phyloP scores from a whole-genome alignment of 805 yeast genomes.

The Ogataea glucozyma region DNA sequence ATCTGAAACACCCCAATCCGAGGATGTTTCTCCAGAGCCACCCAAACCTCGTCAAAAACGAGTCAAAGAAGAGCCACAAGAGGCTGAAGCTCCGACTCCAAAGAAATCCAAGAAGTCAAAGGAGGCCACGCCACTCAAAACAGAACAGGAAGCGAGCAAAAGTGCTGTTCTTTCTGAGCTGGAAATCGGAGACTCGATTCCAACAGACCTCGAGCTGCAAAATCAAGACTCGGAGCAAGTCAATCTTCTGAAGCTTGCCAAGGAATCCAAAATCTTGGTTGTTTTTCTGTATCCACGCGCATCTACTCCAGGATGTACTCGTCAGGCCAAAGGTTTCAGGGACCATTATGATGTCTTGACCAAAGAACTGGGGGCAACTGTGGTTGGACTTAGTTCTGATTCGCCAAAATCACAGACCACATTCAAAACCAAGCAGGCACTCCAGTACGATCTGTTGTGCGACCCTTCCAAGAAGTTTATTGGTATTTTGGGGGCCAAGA shows the following conservation, averaged over 20 bases:
- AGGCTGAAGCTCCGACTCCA: background rate
- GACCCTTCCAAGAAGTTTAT: conserved; percentile 76
- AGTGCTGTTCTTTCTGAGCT: conserved; percentile 2
- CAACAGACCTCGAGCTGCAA: conserved; percentile 49
- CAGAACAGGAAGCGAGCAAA: no score
- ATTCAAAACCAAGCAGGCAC: conserved; percentile 69
- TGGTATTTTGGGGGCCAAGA: conserved; percentile 78
- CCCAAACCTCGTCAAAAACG: background rate
- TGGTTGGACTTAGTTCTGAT: conserved; percentile 85
- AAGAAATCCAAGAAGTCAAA: background rate
- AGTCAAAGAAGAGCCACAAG: background rate
- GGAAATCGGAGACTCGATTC: conserved; percentile 23
- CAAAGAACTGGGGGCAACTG: conserved; percentile 48
- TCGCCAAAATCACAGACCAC: conserved; percentile 73
- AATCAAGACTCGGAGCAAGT: conserved; percentile 55
- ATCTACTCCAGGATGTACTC: conserved; percentile 93
- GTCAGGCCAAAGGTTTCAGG: conserved; percentile 90
- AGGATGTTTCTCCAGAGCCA: background rate
- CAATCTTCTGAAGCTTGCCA: conserved; percentile 29
- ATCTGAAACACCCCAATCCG: conserved; percentile 4
- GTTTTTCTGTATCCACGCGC: conserved; percentile 88
- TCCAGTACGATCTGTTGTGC: conserved; percentile 72
- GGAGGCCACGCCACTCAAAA: no score
- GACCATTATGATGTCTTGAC: conserved; percentile 55
- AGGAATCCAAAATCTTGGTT: conserved; percentile 44